Evolutionary conservation across 805 yeast species (phyloP), one percentile per base, ranked within the genome.

Genomic region (Pichia pseudocactophila): DNA sequence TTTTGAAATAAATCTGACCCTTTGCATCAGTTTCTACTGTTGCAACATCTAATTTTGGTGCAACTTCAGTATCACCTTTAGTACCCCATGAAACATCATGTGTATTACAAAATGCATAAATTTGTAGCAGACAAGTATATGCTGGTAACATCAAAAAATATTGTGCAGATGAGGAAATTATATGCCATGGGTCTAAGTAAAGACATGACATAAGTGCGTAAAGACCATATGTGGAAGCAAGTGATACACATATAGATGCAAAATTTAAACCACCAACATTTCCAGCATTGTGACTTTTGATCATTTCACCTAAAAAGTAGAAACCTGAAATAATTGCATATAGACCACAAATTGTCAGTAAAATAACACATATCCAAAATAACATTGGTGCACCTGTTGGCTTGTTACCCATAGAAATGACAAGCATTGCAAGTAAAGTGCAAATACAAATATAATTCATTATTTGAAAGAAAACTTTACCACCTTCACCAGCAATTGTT

Each of bases 71-170:
- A 47, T 89, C 96, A 51, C 98, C 98, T 60, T 90, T 90, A 2
- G 98, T 90, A 64, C 98, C 98, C 98, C 98, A 90, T 0, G 96
- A 84, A 39, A 92, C 96, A 69, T 90, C 98, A 64, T 90, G 97
- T 3, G 97, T 90, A 61, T 90, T 90, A 68, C 98, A 90, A 64
- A 90, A 88, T 1, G 98, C 97, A 66, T 88, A 90, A 45, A 92
- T 88, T 64, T 90, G 97, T 44, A 90, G 68, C 2, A 96, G 81
- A 65, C 96, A 86, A 4, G 94, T 83, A 60, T 88, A 90, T 0
- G 94, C 81, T 20, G 98, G 97, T 41, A 90, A 70, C 71, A 92
- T 73, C 50, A 89, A 60, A 64, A 90, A 84, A 68, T 92, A 90
- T 61, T 90, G 98, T 5, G 79, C 42, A 0, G 95, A 79, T 36